Base-by-base conservation (phyloP, 1,139 yeast species). In the Taiozyma onychis region DNA sequence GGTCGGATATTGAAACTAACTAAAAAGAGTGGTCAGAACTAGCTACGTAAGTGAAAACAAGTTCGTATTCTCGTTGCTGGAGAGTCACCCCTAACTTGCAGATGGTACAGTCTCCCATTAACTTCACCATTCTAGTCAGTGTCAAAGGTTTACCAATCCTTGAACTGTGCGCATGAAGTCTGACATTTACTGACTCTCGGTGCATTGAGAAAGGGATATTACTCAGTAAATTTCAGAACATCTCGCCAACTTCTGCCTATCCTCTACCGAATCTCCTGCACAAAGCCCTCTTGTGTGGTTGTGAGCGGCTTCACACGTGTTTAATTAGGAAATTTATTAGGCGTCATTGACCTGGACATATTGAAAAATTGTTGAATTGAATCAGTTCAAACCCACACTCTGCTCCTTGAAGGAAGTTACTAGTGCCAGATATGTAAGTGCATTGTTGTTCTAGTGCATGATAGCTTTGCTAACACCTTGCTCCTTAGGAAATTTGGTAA, bases 401-500 rank as follows among this genome's bases (percentile, higher is more conserved):
- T 37, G 24, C 18, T 37, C 41, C 41, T 37, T 37, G 41, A 37
- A 37, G 41, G 41, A 37, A 37, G 41, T 21, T 26, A 18, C 24
- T 18, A 37, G 9, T 32, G 3, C 18, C 35, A 32, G 26, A 32
- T 32, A 32, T 32, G 35, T 32, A n/a, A 32, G 35, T 32, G 18
- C 8, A n/a, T 6, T 3, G 2, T 2, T 32, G 18, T 32, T 5
- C 9, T n/a, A 7, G 6, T 32, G 18, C 8, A 5, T 32, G 9
- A 18, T 27, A 27, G 9, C 35, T 32, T n/a, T 32, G 18, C 24
- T 37, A 21, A 37, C 41, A 18, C 41, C 18, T 3, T 9, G 1
- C 18, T 10, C 18, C 4, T 1, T 14, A 37, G 41, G 99, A 93
- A 93, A 76, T 93, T 89, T 69, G 99, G 98, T 51, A 93, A 93